A percentile compares a stretch with the other conserved stretches of the same genome.
phyloP scores from a whole-genome alignment of 2,329 filamentous ascomycete species.

The Fusarium burgessii region DNA sequence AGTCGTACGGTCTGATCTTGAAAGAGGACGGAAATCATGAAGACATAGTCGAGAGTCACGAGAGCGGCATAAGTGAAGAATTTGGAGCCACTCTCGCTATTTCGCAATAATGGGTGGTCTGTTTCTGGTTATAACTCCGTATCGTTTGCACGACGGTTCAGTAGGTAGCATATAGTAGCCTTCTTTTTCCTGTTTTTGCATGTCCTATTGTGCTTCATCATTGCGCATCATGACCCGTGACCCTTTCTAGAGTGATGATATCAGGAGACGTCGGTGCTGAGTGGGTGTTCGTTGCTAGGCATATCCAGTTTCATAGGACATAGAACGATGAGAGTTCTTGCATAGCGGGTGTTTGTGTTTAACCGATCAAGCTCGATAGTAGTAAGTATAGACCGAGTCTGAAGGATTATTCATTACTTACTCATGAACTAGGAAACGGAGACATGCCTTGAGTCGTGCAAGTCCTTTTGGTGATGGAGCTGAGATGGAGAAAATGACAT shows the following conservation, averaged over 20 bases:
- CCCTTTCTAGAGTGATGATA: neutral
- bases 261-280: neutral
- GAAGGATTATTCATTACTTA: slow-evolving; percentile 10
- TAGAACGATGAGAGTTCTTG: neutral
- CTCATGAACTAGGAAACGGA: slow-evolving; percentile 1
- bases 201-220: neutral
- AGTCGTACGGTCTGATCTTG: neutral
- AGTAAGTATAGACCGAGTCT: neutral
- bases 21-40: neutral
- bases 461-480: slow-evolving; percentile 5
- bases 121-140: slow-evolving; percentile 28
- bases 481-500: slow-evolving; percentile 21
- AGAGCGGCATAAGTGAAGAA: slow-evolving; percentile 15
- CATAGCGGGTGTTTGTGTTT: neutral
- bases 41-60: slow-evolving; percentile 7
- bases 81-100: slow-evolving; percentile 15
- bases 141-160: slow-evolving; percentile 19
- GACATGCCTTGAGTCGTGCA: slow-evolving; percentile 4
- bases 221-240: slow-evolving; percentile 1
- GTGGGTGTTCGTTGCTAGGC: neutral
- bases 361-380: neutral
- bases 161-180: slow-evolving; percentile 43
- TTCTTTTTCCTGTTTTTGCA: slow-evolving; percentile 31
- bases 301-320: neutral
- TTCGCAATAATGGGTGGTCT: slow-evolving; percentile 18